Conservation (phyloP, 2,329 filamentous ascomycete genomes). For the Ceratocystis albifundus region DNA sequence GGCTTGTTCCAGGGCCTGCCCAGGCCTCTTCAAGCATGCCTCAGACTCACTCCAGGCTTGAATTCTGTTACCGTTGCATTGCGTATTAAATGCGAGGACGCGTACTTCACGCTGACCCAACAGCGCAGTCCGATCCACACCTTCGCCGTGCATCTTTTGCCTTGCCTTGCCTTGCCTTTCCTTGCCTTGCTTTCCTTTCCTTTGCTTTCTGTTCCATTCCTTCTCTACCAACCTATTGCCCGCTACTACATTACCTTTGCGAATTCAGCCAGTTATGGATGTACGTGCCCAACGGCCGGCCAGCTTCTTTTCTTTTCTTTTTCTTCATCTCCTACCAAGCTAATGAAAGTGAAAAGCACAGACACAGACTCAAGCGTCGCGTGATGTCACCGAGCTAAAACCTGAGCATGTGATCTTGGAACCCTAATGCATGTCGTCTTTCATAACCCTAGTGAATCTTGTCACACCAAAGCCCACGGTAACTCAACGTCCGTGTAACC, state of each 20-base stretch:
- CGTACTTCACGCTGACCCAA: background rate
- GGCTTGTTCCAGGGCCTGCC: too few species aligned
- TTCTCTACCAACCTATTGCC: too few species aligned
- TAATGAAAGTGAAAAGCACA: background rate
- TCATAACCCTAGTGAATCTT: background rate
- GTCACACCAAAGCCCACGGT: background rate
- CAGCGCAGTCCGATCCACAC: background rate
- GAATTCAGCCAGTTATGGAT: too few species aligned
- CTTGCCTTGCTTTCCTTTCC: background rate
- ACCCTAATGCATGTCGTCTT: fast-evolving
- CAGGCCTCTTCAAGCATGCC: background rate
- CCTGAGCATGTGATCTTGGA: background rate
- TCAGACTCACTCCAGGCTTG: background rate
- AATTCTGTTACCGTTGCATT: background rate
- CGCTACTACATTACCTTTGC: too few species aligned
- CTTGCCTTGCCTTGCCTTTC: background rate
- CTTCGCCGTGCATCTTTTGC: too few species aligned
- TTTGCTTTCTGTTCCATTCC: too few species aligned
- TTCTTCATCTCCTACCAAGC: too few species aligned
- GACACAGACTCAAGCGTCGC: background rate
- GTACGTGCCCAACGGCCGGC: too few species aligned
- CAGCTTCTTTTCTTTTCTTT: too few species aligned
- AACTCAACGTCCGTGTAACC: background rate
- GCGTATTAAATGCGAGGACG: background rate
- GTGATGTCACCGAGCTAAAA: background rate